Percentiles rank a stretch among this genome's conserved stretches.
Evolutionary conservation across 2,329 filamentous ascomycete species (phyloP).

Genomic region (Botrytis hyacinthi): DNA sequence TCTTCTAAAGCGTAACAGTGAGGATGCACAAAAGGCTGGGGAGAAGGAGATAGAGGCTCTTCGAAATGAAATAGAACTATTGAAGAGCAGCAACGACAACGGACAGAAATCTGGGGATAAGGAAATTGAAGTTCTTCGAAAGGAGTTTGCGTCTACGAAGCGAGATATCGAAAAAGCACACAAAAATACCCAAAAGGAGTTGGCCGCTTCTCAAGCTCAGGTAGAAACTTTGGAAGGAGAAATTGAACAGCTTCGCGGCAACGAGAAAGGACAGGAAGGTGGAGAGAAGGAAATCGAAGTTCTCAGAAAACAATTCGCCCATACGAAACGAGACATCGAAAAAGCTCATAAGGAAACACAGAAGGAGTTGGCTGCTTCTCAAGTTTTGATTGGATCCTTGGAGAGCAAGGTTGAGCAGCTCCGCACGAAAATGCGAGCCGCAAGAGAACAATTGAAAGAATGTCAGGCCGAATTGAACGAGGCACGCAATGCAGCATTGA

Average conservation of each 20-base stretch:
- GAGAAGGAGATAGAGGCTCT: conserved; percentile 38
- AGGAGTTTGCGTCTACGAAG: conserved; percentile 40
- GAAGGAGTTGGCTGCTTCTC: conserved; percentile 43
- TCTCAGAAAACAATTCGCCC: conserved; percentile 40
- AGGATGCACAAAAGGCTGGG: conserved; percentile 42
- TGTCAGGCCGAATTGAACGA: conserved; percentile 48
- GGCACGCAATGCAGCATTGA: conserved; percentile 37
- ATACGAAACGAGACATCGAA: conserved; percentile 36
- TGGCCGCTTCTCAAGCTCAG: conserved; percentile 52
- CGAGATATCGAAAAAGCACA: conserved; percentile 33
- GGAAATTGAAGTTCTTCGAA: conserved; percentile 42
- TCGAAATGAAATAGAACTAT: conserved; percentile 39
- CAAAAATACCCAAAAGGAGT: conserved; percentile 33
- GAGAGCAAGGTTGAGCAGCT: conserved; percentile 40
- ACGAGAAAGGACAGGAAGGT: conserved; percentile 43
- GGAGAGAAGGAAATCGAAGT: conserved; percentile 47
- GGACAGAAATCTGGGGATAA: conserved; percentile 50
- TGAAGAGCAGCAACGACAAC: conserved; percentile 43
- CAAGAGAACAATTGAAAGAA: conserved; percentile 72
- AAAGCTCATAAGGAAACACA: conserved; percentile 32
- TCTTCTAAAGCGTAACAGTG: conserved; percentile 42
- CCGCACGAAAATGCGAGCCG: conserved; percentile 51
- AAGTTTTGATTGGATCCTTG: conserved; percentile 60
- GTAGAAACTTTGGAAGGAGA: conserved; percentile 52
- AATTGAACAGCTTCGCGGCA: conserved; percentile 30